phyloP scores from a whole-genome alignment of 2,329 filamentous ascomycete genomes.

The Monosporascus sp. region DNA sequence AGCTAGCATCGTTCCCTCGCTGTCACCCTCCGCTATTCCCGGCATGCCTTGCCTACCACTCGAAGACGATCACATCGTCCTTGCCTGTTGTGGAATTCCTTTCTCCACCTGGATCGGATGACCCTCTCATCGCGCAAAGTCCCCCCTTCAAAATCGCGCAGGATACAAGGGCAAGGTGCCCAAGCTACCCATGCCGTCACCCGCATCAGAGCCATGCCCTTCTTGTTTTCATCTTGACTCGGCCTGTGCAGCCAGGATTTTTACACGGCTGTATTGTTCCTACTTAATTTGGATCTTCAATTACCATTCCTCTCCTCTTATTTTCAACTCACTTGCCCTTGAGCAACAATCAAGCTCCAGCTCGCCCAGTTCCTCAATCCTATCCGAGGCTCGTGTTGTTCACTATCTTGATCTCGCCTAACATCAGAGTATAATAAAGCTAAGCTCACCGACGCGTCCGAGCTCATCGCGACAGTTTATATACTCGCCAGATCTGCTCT shows the following conservation, averaged over 20 bases:
- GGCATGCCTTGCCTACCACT: too few species aligned
- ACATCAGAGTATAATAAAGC: constrained; percentile 5
- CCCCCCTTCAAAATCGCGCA: constrained; percentile 4
- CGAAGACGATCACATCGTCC: too few species aligned
- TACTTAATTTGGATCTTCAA: constrained; percentile 24
- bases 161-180: neutral
- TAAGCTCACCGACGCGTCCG: constrained; percentile 11
- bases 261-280: constrained; percentile 16
- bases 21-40: too few species aligned
- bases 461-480: neutral
- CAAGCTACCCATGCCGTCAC: constrained; percentile 17
- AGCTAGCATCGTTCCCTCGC: too few species aligned
- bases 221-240: constrained; percentile 15
- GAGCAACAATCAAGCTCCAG: constrained; percentile 15
- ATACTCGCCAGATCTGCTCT: neutral
- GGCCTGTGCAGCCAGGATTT: constrained; percentile 14
- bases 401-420: constrained; percentile 12
- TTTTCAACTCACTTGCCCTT: constrained; percentile 29
- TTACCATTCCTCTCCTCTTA: constrained; percentile 16
- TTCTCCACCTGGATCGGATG: too few species aligned
- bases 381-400: constrained; percentile 30
- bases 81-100: too few species aligned
- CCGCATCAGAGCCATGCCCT: constrained; percentile 23
- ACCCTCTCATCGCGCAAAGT: too few species aligned
- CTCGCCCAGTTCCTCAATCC: constrained; percentile 12